phyloP scores from a whole-genome alignment of 106 monocot genomes.

The Acorus gramineus region DNA sequence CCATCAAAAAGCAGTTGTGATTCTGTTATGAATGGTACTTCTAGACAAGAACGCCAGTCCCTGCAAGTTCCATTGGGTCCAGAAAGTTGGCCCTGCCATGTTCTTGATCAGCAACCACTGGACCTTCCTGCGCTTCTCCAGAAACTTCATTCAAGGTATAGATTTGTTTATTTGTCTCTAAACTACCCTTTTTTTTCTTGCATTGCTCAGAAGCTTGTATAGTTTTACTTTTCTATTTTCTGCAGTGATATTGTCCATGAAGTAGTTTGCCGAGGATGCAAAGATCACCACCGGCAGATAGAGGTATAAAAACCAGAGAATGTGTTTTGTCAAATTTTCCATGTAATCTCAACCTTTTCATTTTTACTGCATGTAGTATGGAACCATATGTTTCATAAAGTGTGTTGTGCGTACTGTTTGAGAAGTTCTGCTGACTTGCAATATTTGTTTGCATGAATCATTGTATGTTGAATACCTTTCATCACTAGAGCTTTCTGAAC shows the following conservation, averaged over 20 bases:
- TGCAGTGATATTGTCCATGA: slow-evolving; percentile 85
- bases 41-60: slow-evolving; percentile 17
- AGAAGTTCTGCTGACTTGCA: too few relatives aligned
- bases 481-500: slow-evolving; percentile 10
- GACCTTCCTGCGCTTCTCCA: slow-evolving; percentile 83
- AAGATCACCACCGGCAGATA: slow-evolving; percentile 93
- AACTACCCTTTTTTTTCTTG: neutral
- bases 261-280: slow-evolving; percentile 75
- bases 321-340: too few relatives aligned
- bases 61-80: slow-evolving; percentile 29
- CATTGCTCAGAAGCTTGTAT: neutral
- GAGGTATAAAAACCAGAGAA: slow-evolving; percentile 32
- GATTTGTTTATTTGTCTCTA: neutral
- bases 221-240: slow-evolving; percentile 6
- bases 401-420: too few relatives aligned
- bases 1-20: slow-evolving; percentile 33
- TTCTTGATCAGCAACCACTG: slow-evolving; percentile 86
- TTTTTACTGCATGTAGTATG: neutral
- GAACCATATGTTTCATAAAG: too few relatives aligned
- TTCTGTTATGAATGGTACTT: slow-evolving; percentile 27
- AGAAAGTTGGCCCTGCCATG: slow-evolving; percentile 74
- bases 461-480: neutral
- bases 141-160: slow-evolving; percentile 87
- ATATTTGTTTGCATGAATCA: neutral
- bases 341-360: neutral